A percentile compares a stretch with the other conserved stretches of the same genome.
phyloP scores from a whole-genome alignment of 208 protist species.

The Leishmania gerbilli region DNA sequence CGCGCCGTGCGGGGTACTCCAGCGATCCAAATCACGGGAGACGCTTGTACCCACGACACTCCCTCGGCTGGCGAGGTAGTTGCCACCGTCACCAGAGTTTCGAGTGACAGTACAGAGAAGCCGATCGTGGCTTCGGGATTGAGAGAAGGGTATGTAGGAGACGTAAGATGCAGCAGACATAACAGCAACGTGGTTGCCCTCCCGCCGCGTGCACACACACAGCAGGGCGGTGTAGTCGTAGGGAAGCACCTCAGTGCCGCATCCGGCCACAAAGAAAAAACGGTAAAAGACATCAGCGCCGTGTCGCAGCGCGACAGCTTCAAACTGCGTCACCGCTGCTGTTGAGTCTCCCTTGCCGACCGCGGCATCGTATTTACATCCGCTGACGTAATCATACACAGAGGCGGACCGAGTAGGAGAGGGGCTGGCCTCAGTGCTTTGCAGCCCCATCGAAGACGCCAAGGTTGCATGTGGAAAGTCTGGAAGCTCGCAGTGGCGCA shows the following conservation, averaged over 20 bases:
- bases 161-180: slow-evolving; percentile 51
- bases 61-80: slow-evolving; percentile 42
- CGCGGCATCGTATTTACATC: slow-evolving; percentile 9
- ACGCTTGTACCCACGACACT: slow-evolving; percentile 63
- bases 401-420: neutral
- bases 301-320: slow-evolving; percentile 6
- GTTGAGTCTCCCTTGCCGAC: neutral
- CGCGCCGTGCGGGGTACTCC: slow-evolving; percentile 21
- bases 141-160: slow-evolving; percentile 66
- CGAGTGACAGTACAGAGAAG: slow-evolving; percentile 40
- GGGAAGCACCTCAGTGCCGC: slow-evolving; percentile 64
- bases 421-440: neutral
- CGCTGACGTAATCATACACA: slow-evolving; percentile 38
- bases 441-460: slow-evolving; percentile 3
- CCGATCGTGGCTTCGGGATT: slow-evolving; percentile 34
- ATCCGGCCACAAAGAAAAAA: slow-evolving; percentile 51
- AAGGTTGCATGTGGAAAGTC: slow-evolving; percentile 7
- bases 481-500: slow-evolving; percentile 34
- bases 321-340: slow-evolving; percentile 10
- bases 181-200: slow-evolving; percentile 12
- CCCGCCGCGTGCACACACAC: slow-evolving; percentile 43
- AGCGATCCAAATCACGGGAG: slow-evolving; percentile 33
- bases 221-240: slow-evolving; percentile 77
- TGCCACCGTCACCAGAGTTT: slow-evolving; percentile 29
- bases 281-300: slow-evolving; percentile 30